Percentiles rank a stretch among this genome's conserved stretches.
phyloP scores from a whole-genome alignment of 2,329 filamentous ascomycete species.

The Xylariaceae sp. region DNA sequence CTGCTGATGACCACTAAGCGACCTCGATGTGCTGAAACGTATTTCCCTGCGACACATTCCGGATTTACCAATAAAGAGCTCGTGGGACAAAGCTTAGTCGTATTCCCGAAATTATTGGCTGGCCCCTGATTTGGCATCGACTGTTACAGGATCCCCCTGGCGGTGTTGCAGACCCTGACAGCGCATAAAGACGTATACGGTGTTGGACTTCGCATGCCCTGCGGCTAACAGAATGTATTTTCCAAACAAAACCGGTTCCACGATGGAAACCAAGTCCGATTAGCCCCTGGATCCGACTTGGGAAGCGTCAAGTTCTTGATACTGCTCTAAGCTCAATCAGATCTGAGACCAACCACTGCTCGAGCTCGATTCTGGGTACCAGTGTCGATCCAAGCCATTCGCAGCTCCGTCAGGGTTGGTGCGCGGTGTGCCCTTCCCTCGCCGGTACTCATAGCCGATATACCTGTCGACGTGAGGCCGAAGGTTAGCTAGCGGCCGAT shows the following conservation, averaged over 20 bases:
- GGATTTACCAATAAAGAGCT: neutral
- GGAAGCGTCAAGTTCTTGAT: neutral
- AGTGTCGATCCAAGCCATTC: neutral
- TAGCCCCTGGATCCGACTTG: neutral
- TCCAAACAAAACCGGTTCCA: conserved; percentile 6
- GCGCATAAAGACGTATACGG: neutral
- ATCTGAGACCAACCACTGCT: neutral
- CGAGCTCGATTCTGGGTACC: neutral
- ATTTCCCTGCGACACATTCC: neutral
- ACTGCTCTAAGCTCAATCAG: neutral
- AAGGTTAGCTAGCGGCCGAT: neutral
- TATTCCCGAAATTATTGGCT: neutral
- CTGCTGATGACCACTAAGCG: neutral
- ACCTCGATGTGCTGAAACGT: conserved; percentile 6
- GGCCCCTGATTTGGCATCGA: conserved; percentile 2
- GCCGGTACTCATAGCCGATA: neutral
- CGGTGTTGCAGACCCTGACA: conserved; percentile 4
- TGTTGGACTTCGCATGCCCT: neutral
- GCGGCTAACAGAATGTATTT: neutral
- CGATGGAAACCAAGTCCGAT: neutral
- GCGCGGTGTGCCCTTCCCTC: neutral
- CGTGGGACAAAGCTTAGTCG: neutral
- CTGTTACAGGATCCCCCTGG: neutral
- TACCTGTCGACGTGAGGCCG: neutral
- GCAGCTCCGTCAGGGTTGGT: neutral